These are phyloP conservation scores for Cercospora canescens DNA, from an alignment of 2,329 filamentous ascomycete species.

Conservation along the genomic window DNA sequence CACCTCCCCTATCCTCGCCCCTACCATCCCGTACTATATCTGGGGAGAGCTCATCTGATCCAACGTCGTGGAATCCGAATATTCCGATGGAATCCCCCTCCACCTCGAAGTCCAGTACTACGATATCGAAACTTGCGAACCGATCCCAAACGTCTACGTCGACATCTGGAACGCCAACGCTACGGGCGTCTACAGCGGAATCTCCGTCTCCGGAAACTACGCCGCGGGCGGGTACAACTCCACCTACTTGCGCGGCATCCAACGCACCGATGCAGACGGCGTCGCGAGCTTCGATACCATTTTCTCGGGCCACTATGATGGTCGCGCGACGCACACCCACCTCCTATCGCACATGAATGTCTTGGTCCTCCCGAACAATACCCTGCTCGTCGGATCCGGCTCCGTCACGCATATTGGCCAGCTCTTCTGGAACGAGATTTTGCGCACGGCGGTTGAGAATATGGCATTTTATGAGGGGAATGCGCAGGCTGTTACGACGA, in stretches of 20 bases:
- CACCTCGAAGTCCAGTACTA: constrained; percentile 49
- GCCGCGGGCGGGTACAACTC: constrained; percentile 35
- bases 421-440: constrained; percentile 62
- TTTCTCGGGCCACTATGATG: constrained; percentile 49
- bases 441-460: constrained; percentile 55
- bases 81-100: constrained; percentile 42
- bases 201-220: constrained; percentile 32
- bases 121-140: constrained; percentile 45
- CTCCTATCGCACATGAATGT: constrained; percentile 40
- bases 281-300: constrained; percentile 45
- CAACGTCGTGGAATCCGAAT: constrained; percentile 45
- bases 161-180: constrained; percentile 51
- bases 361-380: constrained; percentile 48
- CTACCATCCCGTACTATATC: constrained; percentile 34
- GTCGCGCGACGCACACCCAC: constrained; percentile 46
- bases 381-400: constrained; percentile 46
- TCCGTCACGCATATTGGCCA: constrained; percentile 63
- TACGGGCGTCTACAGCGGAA: constrained; percentile 48
- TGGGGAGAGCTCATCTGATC: constrained; percentile 41
- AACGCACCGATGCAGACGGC: constrained; percentile 42
- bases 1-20: constrained; percentile 31
- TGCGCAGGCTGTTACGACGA: constrained; percentile 47
- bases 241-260: constrained; percentile 44
- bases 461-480: constrained; percentile 47
- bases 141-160: constrained; percentile 43